These are phyloP conservation scores for Physcomitrium patens DNA, from an alignment of 225 moss, liverwort and hornwort genomes.

Conservation along the genomic window DNA sequence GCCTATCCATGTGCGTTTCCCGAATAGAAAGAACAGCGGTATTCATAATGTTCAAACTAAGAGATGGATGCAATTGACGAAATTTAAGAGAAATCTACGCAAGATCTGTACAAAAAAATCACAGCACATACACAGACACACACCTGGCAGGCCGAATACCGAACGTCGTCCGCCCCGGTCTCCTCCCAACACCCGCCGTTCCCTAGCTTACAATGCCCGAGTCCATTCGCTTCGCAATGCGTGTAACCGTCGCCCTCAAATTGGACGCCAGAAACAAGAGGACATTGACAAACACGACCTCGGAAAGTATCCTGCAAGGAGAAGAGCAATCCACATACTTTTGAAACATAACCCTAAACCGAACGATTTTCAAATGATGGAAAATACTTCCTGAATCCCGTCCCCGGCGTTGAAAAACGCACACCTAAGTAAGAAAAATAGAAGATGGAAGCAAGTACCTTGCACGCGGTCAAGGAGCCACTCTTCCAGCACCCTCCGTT, in stretches of 20 bases:
- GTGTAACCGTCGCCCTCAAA: constrained; percentile 89
- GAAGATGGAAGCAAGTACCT: constrained; percentile 29
- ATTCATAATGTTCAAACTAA: no score
- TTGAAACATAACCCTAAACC: neutral
- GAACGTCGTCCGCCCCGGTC: constrained; percentile 18
- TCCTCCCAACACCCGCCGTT: constrained; percentile 92
- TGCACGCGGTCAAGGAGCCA: constrained; percentile 73
- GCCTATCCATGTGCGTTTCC: neutral
- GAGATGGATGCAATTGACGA: no score
- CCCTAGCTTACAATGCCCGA: constrained; percentile 80
- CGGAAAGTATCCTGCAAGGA: constrained; percentile 83
- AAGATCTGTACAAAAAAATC: no score
- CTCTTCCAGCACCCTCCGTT: constrained; percentile 95
- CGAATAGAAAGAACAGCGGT: neutral
- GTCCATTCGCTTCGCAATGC: constrained; percentile 76
- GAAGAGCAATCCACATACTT: neutral
- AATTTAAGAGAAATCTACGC: no score
- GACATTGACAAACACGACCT: constrained; percentile 89
- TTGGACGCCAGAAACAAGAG: constrained; percentile 83
- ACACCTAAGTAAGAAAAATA: no score
- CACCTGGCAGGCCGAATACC: constrained; percentile 69
- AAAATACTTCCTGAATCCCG: neutral
- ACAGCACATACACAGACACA: neutral
- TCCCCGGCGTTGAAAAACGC: no score
- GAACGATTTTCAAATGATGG: no score